phyloP scores from a whole-genome alignment of 176 grass and related monocot species.

The Panicum miliaceum region DNA sequence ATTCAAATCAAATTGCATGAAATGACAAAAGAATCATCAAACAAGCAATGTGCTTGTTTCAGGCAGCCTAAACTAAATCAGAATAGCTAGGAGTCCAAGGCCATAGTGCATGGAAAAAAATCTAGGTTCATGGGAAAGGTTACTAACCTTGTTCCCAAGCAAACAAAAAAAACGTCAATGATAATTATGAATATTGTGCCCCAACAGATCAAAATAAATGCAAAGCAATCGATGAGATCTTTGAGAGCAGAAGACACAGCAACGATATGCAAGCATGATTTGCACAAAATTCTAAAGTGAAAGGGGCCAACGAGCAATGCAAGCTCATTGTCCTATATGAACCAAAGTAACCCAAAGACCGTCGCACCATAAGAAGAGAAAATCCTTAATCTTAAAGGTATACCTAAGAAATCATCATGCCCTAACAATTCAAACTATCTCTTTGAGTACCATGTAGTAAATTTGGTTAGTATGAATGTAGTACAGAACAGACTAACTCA shows the following conservation, averaged over 20 bases:
- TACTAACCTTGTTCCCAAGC: neutral
- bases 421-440: conserved; percentile 17
- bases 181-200: neutral
- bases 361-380: neutral
- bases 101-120: neutral
- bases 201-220: conserved; percentile 19
- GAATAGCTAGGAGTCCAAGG: neutral
- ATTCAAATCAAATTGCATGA: neutral
- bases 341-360: neutral
- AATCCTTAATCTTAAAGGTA: conserved; percentile 1
- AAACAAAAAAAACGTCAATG: conserved; percentile 25
- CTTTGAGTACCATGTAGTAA: neutral
- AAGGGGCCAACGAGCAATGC: neutral
- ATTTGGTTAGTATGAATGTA: conserved; percentile 36
- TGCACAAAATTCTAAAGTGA: conserved; percentile 19
- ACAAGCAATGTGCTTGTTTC: neutral
- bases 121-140: neutral
- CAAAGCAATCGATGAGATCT: neutral
- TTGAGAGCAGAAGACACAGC: conserved; percentile 7
- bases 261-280: neutral
- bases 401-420: conserved; percentile 7
- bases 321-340: neutral
- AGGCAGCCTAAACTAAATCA: neutral
- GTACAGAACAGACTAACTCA: conserved; percentile 26
- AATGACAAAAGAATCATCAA: conserved; percentile 21